Evolutionary conservation across 2,329 filamentous ascomycete genomes (phyloP).

Genomic region (Xylaria sp.): DNA sequence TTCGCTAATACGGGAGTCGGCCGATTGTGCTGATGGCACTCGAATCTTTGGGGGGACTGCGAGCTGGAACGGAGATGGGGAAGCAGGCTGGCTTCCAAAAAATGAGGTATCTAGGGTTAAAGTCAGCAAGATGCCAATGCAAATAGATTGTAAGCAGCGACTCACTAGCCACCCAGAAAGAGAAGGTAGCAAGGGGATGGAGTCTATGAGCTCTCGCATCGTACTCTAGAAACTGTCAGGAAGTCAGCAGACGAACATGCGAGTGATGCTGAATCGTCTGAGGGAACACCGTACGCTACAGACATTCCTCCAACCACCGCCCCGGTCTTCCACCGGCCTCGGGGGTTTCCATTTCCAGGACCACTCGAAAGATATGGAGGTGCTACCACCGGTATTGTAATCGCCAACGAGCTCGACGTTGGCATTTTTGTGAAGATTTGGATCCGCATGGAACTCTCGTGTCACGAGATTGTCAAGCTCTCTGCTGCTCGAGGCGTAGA

Average conservation of each 20-base stretch:
- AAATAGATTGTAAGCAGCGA: slow-evolving; percentile 26
- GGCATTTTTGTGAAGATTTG: slow-evolving; percentile 95
- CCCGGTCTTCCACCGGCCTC: slow-evolving; percentile 80
- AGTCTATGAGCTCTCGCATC: slow-evolving; percentile 91
- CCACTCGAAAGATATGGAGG: slow-evolving; percentile 92
- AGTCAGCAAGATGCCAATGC: slow-evolving; percentile 39
- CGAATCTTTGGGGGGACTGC: slow-evolving; percentile 79
- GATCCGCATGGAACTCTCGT: slow-evolving; percentile 94
- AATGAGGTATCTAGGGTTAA: slow-evolving; percentile 54
- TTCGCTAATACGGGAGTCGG: slow-evolving; percentile 85
- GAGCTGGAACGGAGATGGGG: slow-evolving; percentile 78
- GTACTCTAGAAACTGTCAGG: slow-evolving; percentile 87
- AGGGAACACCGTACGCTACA: slow-evolving; percentile 74
- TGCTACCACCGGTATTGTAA: slow-evolving; percentile 83
- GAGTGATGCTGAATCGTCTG: neutral
- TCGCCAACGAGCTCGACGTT: slow-evolving; percentile 97
- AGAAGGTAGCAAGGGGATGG: slow-evolving; percentile 89
- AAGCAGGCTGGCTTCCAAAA: slow-evolving; percentile 67
- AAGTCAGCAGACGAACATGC: slow-evolving; percentile 44
- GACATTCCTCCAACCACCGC: slow-evolving; percentile 93
- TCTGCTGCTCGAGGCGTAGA: slow-evolving; percentile 84
- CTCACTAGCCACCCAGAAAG: slow-evolving; percentile 91
- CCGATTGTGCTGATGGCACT: slow-evolving; percentile 86
- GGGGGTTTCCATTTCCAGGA: slow-evolving; percentile 97
- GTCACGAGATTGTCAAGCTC: slow-evolving; percentile 96